Conservation (phyloP, 2,329 filamentous ascomycete genomes). For the Ceratocystis huliohia region DNA sequence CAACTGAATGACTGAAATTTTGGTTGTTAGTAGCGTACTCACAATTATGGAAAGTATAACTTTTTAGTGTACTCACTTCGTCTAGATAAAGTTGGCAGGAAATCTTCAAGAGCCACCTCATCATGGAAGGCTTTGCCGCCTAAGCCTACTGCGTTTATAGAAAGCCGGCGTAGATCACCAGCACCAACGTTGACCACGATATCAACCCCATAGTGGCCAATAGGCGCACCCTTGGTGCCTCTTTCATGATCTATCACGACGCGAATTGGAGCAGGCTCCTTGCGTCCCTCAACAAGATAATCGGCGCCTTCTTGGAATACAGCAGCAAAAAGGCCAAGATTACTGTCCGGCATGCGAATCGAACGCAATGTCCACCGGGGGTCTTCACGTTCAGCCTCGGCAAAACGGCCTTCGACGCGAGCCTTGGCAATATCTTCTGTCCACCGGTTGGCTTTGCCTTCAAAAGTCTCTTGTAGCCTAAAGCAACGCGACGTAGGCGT, state of each 20-base stretch:
- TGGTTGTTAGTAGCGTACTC: not conserved
- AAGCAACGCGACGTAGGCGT: slow-evolving; percentile 50
- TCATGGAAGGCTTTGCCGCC: slow-evolving; percentile 63
- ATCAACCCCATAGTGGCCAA: slow-evolving; percentile 58
- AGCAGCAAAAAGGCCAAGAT: slow-evolving; percentile 49
- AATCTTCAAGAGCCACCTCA: slow-evolving; percentile 57
- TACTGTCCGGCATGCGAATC: slow-evolving; percentile 48
- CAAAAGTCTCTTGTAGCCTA: slow-evolving; percentile 59
- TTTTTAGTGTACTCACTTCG: slow-evolving; percentile 42
- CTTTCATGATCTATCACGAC: slow-evolving; percentile 60
- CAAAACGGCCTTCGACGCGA: slow-evolving; percentile 70
- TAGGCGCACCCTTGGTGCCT: slow-evolving; percentile 52
- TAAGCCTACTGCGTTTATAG: slow-evolving; percentile 45
- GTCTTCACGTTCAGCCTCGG: slow-evolving; percentile 70
- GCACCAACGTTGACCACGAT: slow-evolving; percentile 50
- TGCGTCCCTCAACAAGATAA: slow-evolving; percentile 49
- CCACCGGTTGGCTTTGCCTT: slow-evolving; percentile 62
- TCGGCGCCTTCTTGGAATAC: slow-evolving; percentile 59
- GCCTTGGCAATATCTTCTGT: slow-evolving; percentile 80
- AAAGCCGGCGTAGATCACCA: slow-evolving; percentile 39
- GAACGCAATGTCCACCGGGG: slow-evolving; percentile 69
- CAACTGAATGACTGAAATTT: slow-evolving; percentile 51
- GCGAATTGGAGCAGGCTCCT: slow-evolving; percentile 55
- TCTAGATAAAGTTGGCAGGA: slow-evolving; percentile 61
- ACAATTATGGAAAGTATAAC: not conserved